Conservation (phyloP, 805 yeast species). For the Wickerhamomyces tratensis region DNA sequence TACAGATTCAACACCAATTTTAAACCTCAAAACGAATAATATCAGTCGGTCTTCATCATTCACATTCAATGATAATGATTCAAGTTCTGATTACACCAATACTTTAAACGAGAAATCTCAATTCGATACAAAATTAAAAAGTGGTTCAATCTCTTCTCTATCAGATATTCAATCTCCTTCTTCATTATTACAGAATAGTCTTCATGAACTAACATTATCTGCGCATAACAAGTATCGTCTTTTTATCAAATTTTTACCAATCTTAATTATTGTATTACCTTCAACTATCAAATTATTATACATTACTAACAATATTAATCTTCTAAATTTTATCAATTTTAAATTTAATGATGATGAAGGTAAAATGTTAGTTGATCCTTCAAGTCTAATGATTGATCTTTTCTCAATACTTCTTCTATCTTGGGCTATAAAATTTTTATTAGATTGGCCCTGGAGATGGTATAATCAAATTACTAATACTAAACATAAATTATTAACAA, state of each 20-base stretch:
- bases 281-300: constrained; percentile 9
- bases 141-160: no score
- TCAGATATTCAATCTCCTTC: no score
- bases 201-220: background rate
- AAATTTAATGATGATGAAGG: constrained; percentile 6
- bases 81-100: no score
- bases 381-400: constrained; percentile 21
- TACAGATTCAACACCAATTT: no score
- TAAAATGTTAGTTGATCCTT: constrained; percentile 2
- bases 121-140: no score
- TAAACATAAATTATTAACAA: constrained; percentile 3
- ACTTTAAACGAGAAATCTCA: no score
- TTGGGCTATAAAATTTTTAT: constrained; percentile 23
- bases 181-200: no score
- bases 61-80: no score
- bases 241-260: constrained; percentile 10
- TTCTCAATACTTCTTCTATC: constrained; percentile 24
- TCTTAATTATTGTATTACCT: constrained; percentile 12
- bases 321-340: constrained; percentile 3
- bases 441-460: constrained; percentile 37
- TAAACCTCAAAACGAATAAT: no score
- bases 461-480: constrained; percentile 16
- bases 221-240: constrained; percentile 6
- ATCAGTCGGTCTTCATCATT: no score
- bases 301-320: constrained; percentile 3